Percentiles rank a stretch among this genome's conserved stretches.
These are phyloP conservation scores for Neonothopanus nambi DNA, from an alignment of 1,284 basidiomycete species.

Conservation along the genomic window DNA sequence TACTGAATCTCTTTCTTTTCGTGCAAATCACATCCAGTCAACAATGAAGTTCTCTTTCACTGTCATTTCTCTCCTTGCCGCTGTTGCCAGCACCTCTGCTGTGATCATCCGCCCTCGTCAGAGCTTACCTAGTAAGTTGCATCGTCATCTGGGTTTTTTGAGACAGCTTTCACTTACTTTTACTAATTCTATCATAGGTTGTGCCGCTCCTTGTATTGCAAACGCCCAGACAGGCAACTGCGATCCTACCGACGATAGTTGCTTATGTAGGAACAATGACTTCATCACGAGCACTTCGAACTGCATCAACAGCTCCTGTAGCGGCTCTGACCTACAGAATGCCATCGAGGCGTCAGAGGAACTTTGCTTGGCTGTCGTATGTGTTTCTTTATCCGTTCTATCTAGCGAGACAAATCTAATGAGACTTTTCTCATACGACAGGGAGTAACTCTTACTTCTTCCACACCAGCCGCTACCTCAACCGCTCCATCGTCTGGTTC, in stretches of 20 bases:
- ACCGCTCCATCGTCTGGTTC: constrained; percentile 15
- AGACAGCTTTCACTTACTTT: background rate
- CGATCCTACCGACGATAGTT: constrained; percentile 42
- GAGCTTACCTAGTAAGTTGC: constrained; percentile 35
- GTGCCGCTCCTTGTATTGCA: constrained; percentile 46
- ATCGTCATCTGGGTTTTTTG: constrained; percentile 9
- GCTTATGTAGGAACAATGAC: constrained; percentile 48
- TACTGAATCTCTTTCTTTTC: background rate
- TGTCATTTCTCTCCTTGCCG: constrained; percentile 2
- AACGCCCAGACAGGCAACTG: constrained; percentile 44
- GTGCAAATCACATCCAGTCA: background rate
- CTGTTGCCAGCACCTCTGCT: constrained; percentile 15
- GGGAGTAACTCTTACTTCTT: constrained; percentile 49
- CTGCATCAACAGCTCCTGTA: constrained; percentile 49
- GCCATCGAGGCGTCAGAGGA: constrained; percentile 45
- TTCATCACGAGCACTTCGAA: constrained; percentile 48
- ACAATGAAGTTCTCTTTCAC: constrained; percentile 9
- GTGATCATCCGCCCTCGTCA: constrained; percentile 23
- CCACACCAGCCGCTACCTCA: constrained; percentile 11
- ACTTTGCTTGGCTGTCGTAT: constrained; percentile 52
- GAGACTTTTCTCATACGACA: constrained; percentile 21
- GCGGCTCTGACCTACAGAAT: constrained; percentile 43
- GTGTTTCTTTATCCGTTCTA: no score
- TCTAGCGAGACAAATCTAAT: no score
- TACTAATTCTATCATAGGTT: constrained; percentile 35